Evolutionary conservation across 1,284 basidiomycete species (phyloP), one percentile per base, ranked within the genome.

Genomic region (Pholiota adiposa): DNA sequence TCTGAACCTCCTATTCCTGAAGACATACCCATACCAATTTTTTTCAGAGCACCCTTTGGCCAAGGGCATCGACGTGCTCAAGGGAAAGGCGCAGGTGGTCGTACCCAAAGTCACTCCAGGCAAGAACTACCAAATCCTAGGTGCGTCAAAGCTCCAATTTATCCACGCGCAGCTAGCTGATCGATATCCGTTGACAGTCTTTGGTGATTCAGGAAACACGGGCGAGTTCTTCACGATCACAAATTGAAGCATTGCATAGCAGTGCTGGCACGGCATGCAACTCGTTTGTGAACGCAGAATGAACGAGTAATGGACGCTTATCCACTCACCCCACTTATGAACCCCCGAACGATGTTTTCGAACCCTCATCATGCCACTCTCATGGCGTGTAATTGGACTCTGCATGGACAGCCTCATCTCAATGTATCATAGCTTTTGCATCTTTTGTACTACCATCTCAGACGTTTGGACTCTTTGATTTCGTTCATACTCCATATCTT

Each of bases 151-250:
- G 34, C 18, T 55, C 23, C 36, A 33, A 50, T 48, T 11, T 25
- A 34, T 34, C 16, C 43, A 31, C 43, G 11, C 23, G 29, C 19
- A 29, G 38, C 56, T 9, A 43, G 36, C 23, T 49, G 33, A 58
- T 56, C 29, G 41, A 59, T 36, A 36, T 54, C 34, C 27, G 54
- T 54, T 46, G 44, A 46, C 61, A 82, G 81, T 84, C 23, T 79
- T 83, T 53, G 82, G 83, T 5, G 81, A 84, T 63, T 82, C 81
- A 19, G 83, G 82, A 38, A 83, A 83, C 69, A 70, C 66, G 23
- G 73, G 77, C 51, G 65, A 67, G 25, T 57, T 63, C 34, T 81
- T 81, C 68, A 73, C 69, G 14, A 79, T 81, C 59, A 64, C 59
- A 11, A 56, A 65, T 51, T 73, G 58, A 71, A 57, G 19, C 44